Conservation (phyloP, 345 rosid genomes). For the Citrus reticulata region DNA sequence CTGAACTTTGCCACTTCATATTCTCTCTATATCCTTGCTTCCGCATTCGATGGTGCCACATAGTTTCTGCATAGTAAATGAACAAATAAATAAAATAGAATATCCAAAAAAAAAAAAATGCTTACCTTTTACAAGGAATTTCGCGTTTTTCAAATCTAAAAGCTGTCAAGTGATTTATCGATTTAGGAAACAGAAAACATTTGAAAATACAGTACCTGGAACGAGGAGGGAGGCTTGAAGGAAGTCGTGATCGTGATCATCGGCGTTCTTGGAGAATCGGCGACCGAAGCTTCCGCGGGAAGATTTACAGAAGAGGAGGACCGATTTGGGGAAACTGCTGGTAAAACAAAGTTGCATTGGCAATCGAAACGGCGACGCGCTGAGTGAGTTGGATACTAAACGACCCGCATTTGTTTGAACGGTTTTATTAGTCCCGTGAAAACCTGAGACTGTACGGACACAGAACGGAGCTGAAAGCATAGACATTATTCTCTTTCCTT, state of each 20-base stretch:
- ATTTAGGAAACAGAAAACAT: neutral
- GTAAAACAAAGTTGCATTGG: slow-evolving; percentile 29
- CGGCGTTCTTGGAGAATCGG: slow-evolving; percentile 33
- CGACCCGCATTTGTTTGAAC: slow-evolving; percentile 18
- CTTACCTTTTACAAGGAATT: neutral
- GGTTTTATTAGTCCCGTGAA: neutral
- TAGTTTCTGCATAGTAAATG: slow-evolving; percentile 36
- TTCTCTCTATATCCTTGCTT: slow-evolving; percentile 39
- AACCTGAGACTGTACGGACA: slow-evolving; percentile 23
- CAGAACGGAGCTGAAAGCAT: slow-evolving; percentile 44
- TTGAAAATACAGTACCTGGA: slow-evolving; percentile 42
- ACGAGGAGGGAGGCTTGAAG: slow-evolving; percentile 78
- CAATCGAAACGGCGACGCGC: slow-evolving; percentile 13
- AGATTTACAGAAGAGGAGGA: slow-evolving; percentile 43
- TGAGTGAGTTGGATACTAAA: slow-evolving; percentile 10
- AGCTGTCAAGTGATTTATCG: neutral
- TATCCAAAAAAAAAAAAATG: too few species aligned
- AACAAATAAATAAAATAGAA: too few species aligned
- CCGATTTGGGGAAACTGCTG: slow-evolving; percentile 7
- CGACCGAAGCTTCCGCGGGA: slow-evolving; percentile 40
- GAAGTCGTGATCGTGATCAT: slow-evolving; percentile 37
- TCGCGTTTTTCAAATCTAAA: neutral
- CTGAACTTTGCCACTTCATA: slow-evolving; percentile 27
- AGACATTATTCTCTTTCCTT: slow-evolving; percentile 29
- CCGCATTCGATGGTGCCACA: slow-evolving; percentile 47